Percentiles rank a stretch among this genome's conserved stretches.
Evolutionary conservation across 495 filamentous ascomycete genomes (phyloP).

Genomic region (Xylaria intraflava): DNA sequence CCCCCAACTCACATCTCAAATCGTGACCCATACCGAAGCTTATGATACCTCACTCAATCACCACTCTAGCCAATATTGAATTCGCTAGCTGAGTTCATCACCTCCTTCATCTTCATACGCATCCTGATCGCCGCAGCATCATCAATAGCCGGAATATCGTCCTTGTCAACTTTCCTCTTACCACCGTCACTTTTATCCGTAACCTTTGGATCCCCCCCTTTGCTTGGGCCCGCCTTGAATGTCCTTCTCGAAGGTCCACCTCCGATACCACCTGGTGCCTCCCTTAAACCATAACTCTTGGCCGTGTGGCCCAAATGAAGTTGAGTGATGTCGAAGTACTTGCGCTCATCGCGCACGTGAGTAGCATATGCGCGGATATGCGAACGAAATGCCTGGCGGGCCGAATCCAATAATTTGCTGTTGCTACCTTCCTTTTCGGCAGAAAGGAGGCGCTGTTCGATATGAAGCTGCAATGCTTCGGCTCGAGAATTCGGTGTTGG

Average conservation of each 20-base stretch:
- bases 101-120: constrained; percentile 71
- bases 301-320: constrained; percentile 90
- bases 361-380: constrained; percentile 94
- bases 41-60: too few species aligned
- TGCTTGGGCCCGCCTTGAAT: constrained; percentile 22
- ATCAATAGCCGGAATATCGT: constrained; percentile 41
- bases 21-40: too few species aligned
- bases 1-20: too few species aligned
- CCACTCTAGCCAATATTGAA: constrained; percentile 74
- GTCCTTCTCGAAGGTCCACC: constrained; percentile 37
- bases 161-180: constrained; percentile 26
- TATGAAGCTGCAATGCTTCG: constrained; percentile 42
- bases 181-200: constrained; percentile 12
- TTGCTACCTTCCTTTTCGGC: constrained; percentile 24
- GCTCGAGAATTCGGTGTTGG: constrained; percentile 39
- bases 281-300: constrained; percentile 84
- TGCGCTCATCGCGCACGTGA: constrained; percentile 74
- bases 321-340: constrained; percentile 79
- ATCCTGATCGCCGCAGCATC: constrained; percentile 67
- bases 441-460: constrained; percentile 42
- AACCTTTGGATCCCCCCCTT: constrained; percentile 17
- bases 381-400: constrained; percentile 75
- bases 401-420: constrained; percentile 55
- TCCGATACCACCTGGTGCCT: constrained; percentile 76
- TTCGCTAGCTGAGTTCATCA: constrained; percentile 68